A percentile compares a stretch with the other conserved stretches of the same genome.
phyloP scores from a whole-genome alignment of 202 grass and related monocot genomes.

The Musa balbisiana region DNA sequence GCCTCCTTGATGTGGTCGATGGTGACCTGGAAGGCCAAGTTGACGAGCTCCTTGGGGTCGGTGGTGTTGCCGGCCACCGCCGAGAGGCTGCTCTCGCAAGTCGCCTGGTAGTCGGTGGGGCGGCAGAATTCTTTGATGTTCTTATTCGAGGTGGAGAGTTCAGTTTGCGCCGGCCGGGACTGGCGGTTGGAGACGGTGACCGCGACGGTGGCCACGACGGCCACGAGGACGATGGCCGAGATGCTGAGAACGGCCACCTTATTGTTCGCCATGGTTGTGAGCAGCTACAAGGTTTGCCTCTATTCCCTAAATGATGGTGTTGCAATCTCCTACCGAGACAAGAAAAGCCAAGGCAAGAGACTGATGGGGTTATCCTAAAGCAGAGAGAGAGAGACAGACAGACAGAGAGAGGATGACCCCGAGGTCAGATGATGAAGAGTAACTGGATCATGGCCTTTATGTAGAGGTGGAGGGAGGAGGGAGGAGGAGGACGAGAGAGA shows the following conservation, averaged over 20 bases:
- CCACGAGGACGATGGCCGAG: conserved; percentile 51
- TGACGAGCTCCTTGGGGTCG: conserved; percentile 40
- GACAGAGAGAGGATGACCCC: not conserved
- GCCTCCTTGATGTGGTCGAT: conserved; percentile 43
- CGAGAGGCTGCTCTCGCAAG: conserved; percentile 46
- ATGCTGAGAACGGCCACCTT: conserved; percentile 38
- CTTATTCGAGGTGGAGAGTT: conserved; percentile 55
- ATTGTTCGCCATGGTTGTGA: conserved; percentile 34
- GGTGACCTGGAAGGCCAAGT: conserved; percentile 59
- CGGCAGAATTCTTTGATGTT: conserved; percentile 64
- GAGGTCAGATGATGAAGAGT: no score
- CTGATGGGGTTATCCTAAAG: not conserved
- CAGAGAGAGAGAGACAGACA: not conserved
- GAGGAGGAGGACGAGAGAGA: not conserved
- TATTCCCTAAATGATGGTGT: not conserved
- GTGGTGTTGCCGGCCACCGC: conserved; percentile 38
- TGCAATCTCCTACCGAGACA: conserved; percentile 13
- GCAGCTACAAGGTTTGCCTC: not conserved
- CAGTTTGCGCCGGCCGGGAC: not conserved
- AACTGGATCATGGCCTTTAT: no score
- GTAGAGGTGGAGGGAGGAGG: not conserved
- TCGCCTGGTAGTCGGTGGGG: conserved; percentile 60
- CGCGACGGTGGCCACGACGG: conserved; percentile 45
- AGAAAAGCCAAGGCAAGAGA: not conserved
- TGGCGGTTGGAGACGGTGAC: conserved; percentile 27